Evolutionary conservation across 352 stramenopile species (phyloP).

Genomic region (Phytophthora aleatoria): DNA sequence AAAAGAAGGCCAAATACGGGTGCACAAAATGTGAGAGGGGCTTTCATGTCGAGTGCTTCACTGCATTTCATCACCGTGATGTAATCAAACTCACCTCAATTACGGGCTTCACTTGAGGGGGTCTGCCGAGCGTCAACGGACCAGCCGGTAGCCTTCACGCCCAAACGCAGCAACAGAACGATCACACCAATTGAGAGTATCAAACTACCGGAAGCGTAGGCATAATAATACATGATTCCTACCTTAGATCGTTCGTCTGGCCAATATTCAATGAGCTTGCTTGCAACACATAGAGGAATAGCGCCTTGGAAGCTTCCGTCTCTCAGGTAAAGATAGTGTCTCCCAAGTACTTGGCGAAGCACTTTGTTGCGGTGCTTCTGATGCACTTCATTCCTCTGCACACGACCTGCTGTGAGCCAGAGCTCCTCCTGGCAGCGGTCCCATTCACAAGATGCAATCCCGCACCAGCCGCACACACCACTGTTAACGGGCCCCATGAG

Average conservation of each 20-base stretch:
- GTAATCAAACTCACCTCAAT: constrained; percentile 7
- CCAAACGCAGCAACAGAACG: constrained; percentile 4
- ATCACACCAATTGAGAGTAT: constrained; percentile 7
- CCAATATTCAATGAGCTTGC: constrained; percentile 5
- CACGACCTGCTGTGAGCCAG: background rate
- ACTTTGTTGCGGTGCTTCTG: background rate
- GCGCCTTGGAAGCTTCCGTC: background rate
- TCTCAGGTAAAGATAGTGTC: constrained; percentile 1
- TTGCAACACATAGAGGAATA: background rate
- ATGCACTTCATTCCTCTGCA: background rate
- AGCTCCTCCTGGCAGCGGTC: background rate
- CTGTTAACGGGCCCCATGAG: background rate
- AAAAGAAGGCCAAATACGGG: constrained; percentile 11
- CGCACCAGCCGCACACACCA: background rate
- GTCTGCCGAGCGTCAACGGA: constrained; percentile 4
- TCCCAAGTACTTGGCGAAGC: background rate
- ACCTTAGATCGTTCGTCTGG: background rate
- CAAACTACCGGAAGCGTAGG: constrained; percentile 6
- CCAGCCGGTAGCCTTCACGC: constrained; percentile 3
- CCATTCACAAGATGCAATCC: background rate
- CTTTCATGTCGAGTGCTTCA: constrained; percentile 23
- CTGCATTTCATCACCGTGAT: constrained; percentile 10
- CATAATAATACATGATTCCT: background rate
- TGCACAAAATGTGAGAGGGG: constrained; percentile 18
- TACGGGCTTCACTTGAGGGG: constrained; percentile 1